These are phyloP conservation scores for Paxillus rubicundulus DNA, from an alignment of 768 basidiomycete species.

Conservation along the genomic window DNA sequence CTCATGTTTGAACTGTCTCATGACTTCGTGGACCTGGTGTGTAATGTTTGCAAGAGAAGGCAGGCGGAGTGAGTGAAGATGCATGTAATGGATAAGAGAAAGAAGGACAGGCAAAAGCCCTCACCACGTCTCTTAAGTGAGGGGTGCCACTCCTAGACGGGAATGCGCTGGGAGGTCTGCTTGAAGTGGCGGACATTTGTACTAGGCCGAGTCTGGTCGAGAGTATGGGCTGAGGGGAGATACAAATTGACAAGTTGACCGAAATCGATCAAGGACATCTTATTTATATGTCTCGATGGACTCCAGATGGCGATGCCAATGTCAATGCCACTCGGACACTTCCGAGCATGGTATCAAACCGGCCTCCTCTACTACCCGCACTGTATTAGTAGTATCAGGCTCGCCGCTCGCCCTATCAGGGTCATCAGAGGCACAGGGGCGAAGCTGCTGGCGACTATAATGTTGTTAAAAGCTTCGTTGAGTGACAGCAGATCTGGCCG, in stretches of 20 bases:
- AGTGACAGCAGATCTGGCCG: no score
- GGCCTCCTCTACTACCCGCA: no score
- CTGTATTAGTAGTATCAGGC: no score
- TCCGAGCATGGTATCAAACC: not conserved
- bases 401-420: no score
- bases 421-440: no score
- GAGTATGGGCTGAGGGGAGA: conserved; percentile 14
- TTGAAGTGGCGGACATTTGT: conserved; percentile 24
- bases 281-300: conserved; percentile 19
- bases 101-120: conserved; percentile 9
- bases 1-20: conserved; percentile 69
- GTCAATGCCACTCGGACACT: not conserved
- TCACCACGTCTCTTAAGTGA: conserved; percentile 43
- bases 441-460: no score
- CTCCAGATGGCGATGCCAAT: not conserved
- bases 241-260: conserved; percentile 1
- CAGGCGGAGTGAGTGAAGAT: conserved; percentile 28
- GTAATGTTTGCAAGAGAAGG: conserved; percentile 33
- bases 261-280: not conserved
- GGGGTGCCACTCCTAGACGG: conserved; percentile 41
- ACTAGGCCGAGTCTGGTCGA: conserved; percentile 5
- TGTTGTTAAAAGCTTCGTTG: no score
- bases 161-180: conserved; percentile 26
- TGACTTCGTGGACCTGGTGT: conserved; percentile 64
- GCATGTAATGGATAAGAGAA: conserved; percentile 16